Conservation (phyloP, 1,139 yeast species). For the Scheffersomyces illinoinensis region DNA sequence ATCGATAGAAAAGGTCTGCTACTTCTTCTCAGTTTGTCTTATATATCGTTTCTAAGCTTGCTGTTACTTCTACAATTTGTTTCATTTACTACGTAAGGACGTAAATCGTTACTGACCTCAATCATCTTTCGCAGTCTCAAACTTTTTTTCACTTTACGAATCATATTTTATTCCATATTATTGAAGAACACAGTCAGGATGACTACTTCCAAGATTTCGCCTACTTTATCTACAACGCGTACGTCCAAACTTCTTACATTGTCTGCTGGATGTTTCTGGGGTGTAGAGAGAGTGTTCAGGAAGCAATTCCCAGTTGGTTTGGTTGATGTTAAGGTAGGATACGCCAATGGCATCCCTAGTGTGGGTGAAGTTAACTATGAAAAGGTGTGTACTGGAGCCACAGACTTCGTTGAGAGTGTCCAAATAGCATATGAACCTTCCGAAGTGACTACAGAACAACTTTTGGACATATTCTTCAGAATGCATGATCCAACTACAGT, state of each 20-base stretch:
- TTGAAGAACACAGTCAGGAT: slow-evolving; percentile 3
- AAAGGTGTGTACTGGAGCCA: slow-evolving; percentile 72
- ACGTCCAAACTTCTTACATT: slow-evolving; percentile 56
- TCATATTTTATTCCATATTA: background rate
- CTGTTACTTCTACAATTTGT: background rate
- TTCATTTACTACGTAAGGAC: background rate
- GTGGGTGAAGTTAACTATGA: slow-evolving; percentile 64
- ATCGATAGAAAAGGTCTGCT: background rate
- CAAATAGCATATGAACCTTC: slow-evolving; percentile 82
- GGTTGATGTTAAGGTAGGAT: slow-evolving; percentile 81
- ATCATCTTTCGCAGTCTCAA: no score
- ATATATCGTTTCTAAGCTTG: background rate
- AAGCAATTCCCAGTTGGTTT: slow-evolving; percentile 71
- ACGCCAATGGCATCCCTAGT: slow-evolving; percentile 69
- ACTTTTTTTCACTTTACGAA: background rate
- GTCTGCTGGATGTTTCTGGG: slow-evolving; percentile 95
- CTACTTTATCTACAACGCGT: slow-evolving; percentile 36
- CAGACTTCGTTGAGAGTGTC: slow-evolving; percentile 75
- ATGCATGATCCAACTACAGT: slow-evolving; percentile 80
- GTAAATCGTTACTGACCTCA: background rate
- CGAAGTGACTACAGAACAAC: slow-evolving; percentile 54
- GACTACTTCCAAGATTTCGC: slow-evolving; percentile 29
- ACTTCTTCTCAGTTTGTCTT: background rate
- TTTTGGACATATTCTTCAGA: slow-evolving; percentile 82
- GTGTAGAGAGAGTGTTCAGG: slow-evolving; percentile 80